Evolutionary conservation across 805 yeast genomes (phyloP).

Genomic region (Myxozyma udenii): DNA sequence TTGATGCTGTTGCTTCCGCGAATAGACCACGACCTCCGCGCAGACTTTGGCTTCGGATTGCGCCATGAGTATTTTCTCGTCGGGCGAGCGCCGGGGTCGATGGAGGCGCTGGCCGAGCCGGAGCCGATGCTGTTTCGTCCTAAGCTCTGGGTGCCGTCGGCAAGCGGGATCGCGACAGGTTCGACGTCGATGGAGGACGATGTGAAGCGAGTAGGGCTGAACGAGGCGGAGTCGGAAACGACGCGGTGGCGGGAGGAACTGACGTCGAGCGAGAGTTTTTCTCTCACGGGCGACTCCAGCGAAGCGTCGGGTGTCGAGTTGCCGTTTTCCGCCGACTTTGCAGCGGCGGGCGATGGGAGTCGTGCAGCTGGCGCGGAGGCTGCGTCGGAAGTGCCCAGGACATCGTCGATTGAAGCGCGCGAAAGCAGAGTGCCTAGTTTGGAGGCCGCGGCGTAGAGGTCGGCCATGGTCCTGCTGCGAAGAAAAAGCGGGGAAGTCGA

Average conservation of each 20-base stretch:
- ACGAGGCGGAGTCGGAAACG: constrained; percentile 3
- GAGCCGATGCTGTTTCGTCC: neutral
- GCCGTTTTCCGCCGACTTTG: too few relatives aligned
- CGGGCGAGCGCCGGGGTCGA: constrained; percentile 2
- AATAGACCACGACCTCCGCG: constrained; percentile 18
- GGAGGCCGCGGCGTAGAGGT: too few relatives aligned
- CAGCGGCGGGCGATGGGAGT: too few relatives aligned
- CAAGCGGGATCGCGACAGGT: neutral
- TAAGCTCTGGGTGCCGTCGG: neutral
- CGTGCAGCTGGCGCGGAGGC: too few relatives aligned
- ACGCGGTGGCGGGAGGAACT: neutral
- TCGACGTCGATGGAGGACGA: neutral
- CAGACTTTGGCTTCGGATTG: constrained; percentile 21
- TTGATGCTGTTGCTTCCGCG: too few relatives aligned
- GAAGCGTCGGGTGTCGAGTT: too few relatives aligned
- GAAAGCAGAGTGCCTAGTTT: too few relatives aligned
- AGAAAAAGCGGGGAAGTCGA: too few relatives aligned
- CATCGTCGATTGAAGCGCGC: too few relatives aligned
- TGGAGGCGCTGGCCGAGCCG: neutral
- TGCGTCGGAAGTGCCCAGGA: too few relatives aligned
- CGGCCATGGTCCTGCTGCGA: too few relatives aligned
- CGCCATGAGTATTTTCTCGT: constrained; percentile 25
- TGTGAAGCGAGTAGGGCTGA: neutral
- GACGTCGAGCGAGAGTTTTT: neutral
- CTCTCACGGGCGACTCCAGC: too few relatives aligned